These are phyloP conservation scores for Ophiostoma ulmi DNA, from an alignment of 2,329 filamentous ascomycete species.

Conservation along the genomic window DNA sequence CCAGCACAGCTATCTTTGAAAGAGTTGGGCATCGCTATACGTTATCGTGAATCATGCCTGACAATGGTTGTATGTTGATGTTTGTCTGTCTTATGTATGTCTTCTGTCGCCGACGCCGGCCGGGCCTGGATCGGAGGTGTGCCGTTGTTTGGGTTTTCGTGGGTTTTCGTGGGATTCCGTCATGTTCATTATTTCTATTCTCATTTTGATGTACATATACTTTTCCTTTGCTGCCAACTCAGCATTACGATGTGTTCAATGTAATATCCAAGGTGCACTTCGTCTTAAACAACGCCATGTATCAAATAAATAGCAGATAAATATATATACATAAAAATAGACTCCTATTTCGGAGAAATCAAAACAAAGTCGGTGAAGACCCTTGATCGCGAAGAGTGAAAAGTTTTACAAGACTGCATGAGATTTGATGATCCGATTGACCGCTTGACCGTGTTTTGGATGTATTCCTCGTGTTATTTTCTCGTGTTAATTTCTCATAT, in stretches of 20 bases:
- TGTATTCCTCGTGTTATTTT: background rate
- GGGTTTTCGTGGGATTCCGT: background rate
- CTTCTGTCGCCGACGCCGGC: background rate
- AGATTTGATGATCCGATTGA: background rate
- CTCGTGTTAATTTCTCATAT: background rate
- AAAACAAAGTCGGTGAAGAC: conserved; percentile 11
- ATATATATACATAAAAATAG: background rate
- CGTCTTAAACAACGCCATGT: too few species aligned
- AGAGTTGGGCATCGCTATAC: conserved; percentile 4
- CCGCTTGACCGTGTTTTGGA: conserved; percentile 1
- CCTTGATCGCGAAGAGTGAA: conserved; percentile 9
- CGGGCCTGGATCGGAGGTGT: background rate
- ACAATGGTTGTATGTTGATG: background rate
- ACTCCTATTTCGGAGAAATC: conserved; percentile 5
- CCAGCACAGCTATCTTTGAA: background rate
- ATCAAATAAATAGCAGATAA: background rate
- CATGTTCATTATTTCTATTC: background rate
- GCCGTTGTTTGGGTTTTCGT: background rate
- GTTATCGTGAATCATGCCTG: conserved; percentile 7
- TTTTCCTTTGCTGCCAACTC: background rate
- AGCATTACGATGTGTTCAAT: background rate
- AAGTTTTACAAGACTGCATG: conserved; percentile 9
- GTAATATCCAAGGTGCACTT: background rate
- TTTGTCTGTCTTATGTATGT: background rate
- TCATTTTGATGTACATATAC: background rate